Conservation (phyloP, 495 filamentous ascomycete genomes). For the Lophiostoma macrostomum region DNA sequence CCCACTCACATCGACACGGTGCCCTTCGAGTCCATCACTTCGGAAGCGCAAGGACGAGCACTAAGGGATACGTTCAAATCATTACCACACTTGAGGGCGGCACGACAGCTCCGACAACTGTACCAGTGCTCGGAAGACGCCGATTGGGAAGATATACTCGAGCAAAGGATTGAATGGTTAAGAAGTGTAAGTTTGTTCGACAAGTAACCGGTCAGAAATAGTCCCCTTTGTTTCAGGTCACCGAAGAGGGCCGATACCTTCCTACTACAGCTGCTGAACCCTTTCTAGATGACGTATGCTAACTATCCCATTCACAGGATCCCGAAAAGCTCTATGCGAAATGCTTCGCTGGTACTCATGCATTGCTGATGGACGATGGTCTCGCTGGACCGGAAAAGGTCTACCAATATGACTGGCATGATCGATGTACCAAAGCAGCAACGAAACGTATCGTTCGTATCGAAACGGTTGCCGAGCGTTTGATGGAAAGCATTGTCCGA, state of each 20-base stretch:
- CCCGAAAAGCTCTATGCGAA: constrained; percentile 57
- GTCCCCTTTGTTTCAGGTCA: too few relatives aligned
- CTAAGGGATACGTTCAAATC: constrained; percentile 57
- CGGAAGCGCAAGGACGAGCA: constrained; percentile 70
- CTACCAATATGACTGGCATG: constrained; percentile 66
- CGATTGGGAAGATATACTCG: constrained; percentile 58
- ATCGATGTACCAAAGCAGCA: constrained; percentile 56
- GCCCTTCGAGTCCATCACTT: constrained; percentile 58
- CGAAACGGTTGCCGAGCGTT: constrained; percentile 67
- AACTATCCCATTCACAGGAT: too few relatives aligned
- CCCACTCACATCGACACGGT: constrained; percentile 43
- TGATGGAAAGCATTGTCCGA: constrained; percentile 52
- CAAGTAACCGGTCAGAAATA: too few relatives aligned
- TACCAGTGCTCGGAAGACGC: constrained; percentile 64
- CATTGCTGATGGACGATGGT: constrained; percentile 76
- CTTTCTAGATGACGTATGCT: too few relatives aligned
- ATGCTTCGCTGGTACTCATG: constrained; percentile 74
- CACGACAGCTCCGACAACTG: constrained; percentile 62
- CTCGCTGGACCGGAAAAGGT: constrained; percentile 55
- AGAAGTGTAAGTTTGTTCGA: too few relatives aligned
- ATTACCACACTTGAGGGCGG: constrained; percentile 67
- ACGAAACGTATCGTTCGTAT: constrained; percentile 82
- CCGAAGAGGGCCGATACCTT: too few relatives aligned
- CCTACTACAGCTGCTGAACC: too few relatives aligned
- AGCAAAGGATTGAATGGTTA: constrained; percentile 42